phyloP scores from a whole-genome alignment of 2,329 filamentous ascomycete genomes.

The Aureobasidium pullulans region DNA sequence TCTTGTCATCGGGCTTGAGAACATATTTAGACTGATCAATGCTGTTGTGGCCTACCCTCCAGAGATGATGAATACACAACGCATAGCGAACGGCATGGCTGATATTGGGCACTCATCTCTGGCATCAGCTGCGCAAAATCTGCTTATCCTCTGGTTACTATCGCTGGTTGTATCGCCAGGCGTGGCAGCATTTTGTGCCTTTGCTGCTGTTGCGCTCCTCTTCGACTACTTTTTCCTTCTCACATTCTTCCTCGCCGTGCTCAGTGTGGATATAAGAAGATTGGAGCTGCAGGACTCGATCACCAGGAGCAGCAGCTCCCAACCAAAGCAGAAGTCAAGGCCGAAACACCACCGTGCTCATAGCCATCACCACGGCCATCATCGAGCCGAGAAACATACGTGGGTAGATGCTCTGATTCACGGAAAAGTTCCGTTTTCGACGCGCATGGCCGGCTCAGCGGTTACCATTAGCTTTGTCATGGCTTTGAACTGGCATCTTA shows the following conservation, averaged over 20 bases:
- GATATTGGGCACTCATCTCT: slow-evolving; percentile 64
- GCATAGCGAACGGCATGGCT: slow-evolving; percentile 67
- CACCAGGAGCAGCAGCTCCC: slow-evolving; percentile 36
- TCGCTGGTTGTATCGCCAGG: slow-evolving; percentile 61
- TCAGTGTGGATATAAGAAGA: slow-evolving; percentile 71
- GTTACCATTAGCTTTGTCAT: slow-evolving; percentile 67
- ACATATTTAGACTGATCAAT: slow-evolving; percentile 72
- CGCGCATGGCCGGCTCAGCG: slow-evolving; percentile 65
- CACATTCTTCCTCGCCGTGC: slow-evolving; percentile 71
- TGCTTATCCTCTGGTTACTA: slow-evolving; percentile 58
- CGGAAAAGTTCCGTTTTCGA: slow-evolving; percentile 61
- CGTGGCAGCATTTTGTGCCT: slow-evolving; percentile 68
- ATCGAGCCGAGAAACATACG: slow-evolving; percentile 32
- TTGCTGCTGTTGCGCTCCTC: slow-evolving; percentile 64
- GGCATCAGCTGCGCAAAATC: slow-evolving; percentile 60
- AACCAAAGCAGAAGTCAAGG: slow-evolving; percentile 22
- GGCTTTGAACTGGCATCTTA: slow-evolving; percentile 71
- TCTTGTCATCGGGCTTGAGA: slow-evolving; percentile 68
- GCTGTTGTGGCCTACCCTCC: slow-evolving; percentile 65
- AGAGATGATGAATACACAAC: slow-evolving; percentile 58
- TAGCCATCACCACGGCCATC: slow-evolving; percentile 9
- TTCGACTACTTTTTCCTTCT: slow-evolving; percentile 73
- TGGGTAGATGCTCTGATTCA: slow-evolving; percentile 58
- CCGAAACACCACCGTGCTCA: not conserved
- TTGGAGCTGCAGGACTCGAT: slow-evolving; percentile 69